Percentiles rank a stretch among this genome's conserved stretches.
Evolutionary conservation across 2,329 filamentous ascomycete genomes (phyloP).

Genomic region (Alternaria triticimaculans): DNA sequence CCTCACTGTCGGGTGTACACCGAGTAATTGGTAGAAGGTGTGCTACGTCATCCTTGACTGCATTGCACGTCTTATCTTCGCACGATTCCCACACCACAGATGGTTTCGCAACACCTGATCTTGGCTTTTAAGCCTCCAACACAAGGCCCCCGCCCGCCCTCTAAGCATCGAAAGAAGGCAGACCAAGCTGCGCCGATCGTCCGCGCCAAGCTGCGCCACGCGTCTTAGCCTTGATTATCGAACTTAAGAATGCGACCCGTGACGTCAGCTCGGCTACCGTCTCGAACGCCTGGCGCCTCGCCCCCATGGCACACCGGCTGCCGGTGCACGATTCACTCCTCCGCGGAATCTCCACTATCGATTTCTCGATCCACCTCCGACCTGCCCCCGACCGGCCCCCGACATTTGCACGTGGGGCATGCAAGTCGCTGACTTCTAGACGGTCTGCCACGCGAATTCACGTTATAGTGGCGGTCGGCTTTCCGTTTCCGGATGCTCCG

Average conservation of each 20-base stretch:
- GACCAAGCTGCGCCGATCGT: slow-evolving; percentile 18
- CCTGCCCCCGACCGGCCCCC: background rate
- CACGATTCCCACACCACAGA: background rate
- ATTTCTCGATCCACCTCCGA: slow-evolving; percentile 6
- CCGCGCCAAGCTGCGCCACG: slow-evolving; percentile 15
- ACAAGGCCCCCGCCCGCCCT: background rate
- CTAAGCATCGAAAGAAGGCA: slow-evolving; percentile 14
- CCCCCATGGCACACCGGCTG: slow-evolving; percentile 1
- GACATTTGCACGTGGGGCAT: background rate
- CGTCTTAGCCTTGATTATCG: slow-evolving; percentile 11
- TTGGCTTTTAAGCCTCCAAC: slow-evolving; percentile 7
- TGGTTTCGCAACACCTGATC: background rate
- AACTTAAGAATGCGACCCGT: background rate
- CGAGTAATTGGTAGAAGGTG: background rate
- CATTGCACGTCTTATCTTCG: background rate
- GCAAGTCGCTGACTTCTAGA: background rate
- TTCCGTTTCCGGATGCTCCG: background rate
- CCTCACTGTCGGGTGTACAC: background rate
- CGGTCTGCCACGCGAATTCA: background rate
- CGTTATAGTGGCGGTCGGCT: background rate
- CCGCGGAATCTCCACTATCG: background rate
- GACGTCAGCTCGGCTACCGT: slow-evolving; percentile 16
- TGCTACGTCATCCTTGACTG: background rate
- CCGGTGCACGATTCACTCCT: background rate
- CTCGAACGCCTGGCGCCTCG: background rate